Conservation (phyloP, 257 asterid species). For the Mentha longifolia region DNA sequence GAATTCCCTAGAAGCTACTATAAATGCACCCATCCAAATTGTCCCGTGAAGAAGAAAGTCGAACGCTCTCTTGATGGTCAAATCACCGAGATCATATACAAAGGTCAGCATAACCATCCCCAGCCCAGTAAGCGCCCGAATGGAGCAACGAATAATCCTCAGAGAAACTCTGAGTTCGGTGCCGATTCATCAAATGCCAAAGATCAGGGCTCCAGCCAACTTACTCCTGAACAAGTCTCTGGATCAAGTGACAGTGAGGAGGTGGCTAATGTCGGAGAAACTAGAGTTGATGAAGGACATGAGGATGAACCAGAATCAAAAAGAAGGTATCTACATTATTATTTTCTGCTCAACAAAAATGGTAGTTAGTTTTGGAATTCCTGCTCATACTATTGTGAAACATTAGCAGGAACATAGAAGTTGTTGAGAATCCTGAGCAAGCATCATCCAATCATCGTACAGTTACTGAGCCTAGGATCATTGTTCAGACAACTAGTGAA, state of each 20-base stretch:
- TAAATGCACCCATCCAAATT: constrained; percentile 71
- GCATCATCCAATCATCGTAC: constrained; percentile 71
- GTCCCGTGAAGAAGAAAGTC: constrained; percentile 84
- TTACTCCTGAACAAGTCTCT: constrained; percentile 62
- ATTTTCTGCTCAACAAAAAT: not conserved
- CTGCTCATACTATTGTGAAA: constrained; percentile 1
- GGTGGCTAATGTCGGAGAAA: constrained; percentile 49
- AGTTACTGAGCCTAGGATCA: constrained; percentile 89
- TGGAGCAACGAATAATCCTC: constrained; percentile 39
- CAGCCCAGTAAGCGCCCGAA: constrained; percentile 59
- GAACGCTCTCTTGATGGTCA: constrained; percentile 72
- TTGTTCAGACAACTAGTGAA: constrained; percentile 93
- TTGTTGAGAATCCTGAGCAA: constrained; percentile 59
- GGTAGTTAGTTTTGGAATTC: not conserved
- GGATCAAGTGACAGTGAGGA: constrained; percentile 86
- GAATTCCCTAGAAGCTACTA: constrained; percentile 71
- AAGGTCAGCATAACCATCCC: constrained; percentile 83
- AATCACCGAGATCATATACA: constrained; percentile 72
- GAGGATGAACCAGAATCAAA: constrained; percentile 82
- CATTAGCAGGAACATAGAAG: constrained; percentile 62
- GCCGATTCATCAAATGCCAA: constrained; percentile 40
- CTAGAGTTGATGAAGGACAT: constrained; percentile 54
- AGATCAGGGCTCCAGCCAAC: constrained; percentile 65
- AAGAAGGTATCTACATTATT: constrained; percentile 59
- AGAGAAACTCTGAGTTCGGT: constrained; percentile 43